phyloP scores from a whole-genome alignment of 805 yeast species.

The Kuraishia hungarica region DNA sequence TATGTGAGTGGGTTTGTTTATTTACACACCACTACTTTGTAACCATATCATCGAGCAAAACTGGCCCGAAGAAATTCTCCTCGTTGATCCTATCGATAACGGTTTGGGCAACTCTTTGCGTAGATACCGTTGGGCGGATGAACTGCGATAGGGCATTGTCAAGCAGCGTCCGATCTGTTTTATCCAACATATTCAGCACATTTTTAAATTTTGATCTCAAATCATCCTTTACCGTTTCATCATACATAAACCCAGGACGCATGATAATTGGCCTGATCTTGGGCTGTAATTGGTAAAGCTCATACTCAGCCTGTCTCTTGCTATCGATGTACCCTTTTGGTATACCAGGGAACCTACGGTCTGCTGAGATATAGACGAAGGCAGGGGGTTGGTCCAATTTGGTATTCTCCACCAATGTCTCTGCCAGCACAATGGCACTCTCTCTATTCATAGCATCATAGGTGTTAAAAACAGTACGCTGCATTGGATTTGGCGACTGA shows the following conservation, averaged over 20 bases:
- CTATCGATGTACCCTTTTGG: constrained; percentile 68
- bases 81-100: constrained; percentile 48
- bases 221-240: constrained; percentile 26
- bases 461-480: constrained; percentile 31
- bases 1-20: no score
- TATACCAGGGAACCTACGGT: constrained; percentile 55
- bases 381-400: constrained; percentile 15
- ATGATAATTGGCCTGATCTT: constrained; percentile 54
- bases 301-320: constrained; percentile 70
- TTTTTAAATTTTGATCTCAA: constrained; percentile 32
- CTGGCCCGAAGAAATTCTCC: constrained; percentile 43
- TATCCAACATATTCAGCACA: constrained; percentile 33
- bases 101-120: constrained; percentile 59
- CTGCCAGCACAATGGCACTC: constrained; percentile 59
- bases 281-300: constrained; percentile 29
- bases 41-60: constrained; percentile 43
- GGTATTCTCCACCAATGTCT: constrained; percentile 29
- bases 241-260: constrained; percentile 83
- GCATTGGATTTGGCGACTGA: constrained; percentile 61
- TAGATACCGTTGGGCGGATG: constrained; percentile 55
- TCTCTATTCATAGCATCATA: constrained; percentile 62
- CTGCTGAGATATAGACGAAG: constrained; percentile 79
- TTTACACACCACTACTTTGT: background rate
- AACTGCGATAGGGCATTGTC: constrained; percentile 35
- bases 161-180: constrained; percentile 33